Evolutionary conservation across 805 yeast genomes (phyloP).

Genomic region (Suhomyces sp.): DNA sequence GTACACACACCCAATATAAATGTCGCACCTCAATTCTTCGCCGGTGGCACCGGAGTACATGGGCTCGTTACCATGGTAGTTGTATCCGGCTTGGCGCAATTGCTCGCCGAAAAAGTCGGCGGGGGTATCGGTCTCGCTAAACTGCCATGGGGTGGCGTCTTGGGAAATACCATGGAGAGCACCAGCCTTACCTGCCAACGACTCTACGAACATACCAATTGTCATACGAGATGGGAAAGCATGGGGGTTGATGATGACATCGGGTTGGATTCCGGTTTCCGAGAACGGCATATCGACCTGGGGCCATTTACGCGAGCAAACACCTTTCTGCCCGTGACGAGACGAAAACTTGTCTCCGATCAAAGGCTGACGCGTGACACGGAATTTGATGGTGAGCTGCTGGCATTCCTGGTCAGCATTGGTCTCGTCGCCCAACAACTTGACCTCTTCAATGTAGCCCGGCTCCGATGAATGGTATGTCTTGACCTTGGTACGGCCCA

Average conservation of each 20-base stretch:
- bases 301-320: constrained; percentile 98
- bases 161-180: constrained; percentile 97
- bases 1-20: constrained; percentile 94
- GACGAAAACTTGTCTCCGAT: constrained; percentile 98
- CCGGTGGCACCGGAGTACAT: constrained; percentile 99
- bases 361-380: constrained; percentile 87
- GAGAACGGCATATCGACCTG: constrained; percentile 94
- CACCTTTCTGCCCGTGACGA: constrained; percentile 98
- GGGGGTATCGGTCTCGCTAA: constrained; percentile 88
- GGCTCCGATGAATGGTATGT: constrained; percentile 93
- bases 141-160: constrained; percentile 95
- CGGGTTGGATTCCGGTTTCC: constrained; percentile 96
- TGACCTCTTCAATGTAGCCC: constrained; percentile 93
- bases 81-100: constrained; percentile 81
- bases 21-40: constrained; percentile 93
- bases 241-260: constrained; percentile 95
- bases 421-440: constrained; percentile 78
- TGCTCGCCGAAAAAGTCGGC: constrained; percentile 98
- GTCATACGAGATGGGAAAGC: constrained; percentile 99
- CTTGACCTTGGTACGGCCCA: constrained; percentile 87
- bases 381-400: constrained; percentile 78
- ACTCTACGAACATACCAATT: constrained; percentile 98
- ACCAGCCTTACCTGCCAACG: constrained; percentile 98
- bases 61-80: constrained; percentile 98
- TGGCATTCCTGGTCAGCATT: constrained; percentile 74